Evolutionary conservation across 192 early-diverging fungal genomes (phyloP).

Genomic region (Anaeromyces robustus): DNA sequence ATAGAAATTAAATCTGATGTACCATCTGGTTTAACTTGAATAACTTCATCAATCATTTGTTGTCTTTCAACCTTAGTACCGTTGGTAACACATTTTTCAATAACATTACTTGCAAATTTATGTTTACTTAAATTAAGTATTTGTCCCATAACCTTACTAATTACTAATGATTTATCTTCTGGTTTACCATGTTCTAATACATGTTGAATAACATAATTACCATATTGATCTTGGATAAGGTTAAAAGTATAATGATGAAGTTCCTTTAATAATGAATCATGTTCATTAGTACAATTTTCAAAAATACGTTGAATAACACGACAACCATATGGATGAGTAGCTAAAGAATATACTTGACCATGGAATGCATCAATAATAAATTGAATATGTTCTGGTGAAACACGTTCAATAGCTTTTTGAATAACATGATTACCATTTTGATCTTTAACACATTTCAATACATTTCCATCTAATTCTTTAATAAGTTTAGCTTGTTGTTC

Average conservation of each 20-base stretch:
- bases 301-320: conserved; percentile 99
- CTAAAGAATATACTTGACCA: conserved; percentile 86
- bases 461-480: conserved; percentile 82
- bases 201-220: conserved; percentile 99
- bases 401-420: conserved; percentile 97
- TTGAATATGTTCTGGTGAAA: conserved; percentile 78
- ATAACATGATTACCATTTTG: conserved; percentile 99
- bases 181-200: conserved; percentile 86
- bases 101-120: conserved; percentile 98
- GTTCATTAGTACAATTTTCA: conserved; percentile 90
- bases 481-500: conserved; percentile 87
- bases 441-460: conserved; percentile 97
- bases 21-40: conserved; percentile 66
- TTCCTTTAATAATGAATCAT: conserved; percentile 81
- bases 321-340: conserved; percentile 97
- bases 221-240: conserved; percentile 96
- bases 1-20: conserved; percentile 75
- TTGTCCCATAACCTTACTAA: conserved; percentile 79
- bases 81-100: conserved; percentile 95
- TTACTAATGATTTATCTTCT: conserved; percentile 71
- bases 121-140: conserved; percentile 88
- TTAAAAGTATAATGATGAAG: conserved; percentile 80
- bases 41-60: conserved; percentile 83
- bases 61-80: conserved; percentile 75
- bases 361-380: conserved; percentile 97